Evolutionary conservation across 257 asterid genomes (phyloP).

Genomic region (Ajuga chamaepitys): DNA sequence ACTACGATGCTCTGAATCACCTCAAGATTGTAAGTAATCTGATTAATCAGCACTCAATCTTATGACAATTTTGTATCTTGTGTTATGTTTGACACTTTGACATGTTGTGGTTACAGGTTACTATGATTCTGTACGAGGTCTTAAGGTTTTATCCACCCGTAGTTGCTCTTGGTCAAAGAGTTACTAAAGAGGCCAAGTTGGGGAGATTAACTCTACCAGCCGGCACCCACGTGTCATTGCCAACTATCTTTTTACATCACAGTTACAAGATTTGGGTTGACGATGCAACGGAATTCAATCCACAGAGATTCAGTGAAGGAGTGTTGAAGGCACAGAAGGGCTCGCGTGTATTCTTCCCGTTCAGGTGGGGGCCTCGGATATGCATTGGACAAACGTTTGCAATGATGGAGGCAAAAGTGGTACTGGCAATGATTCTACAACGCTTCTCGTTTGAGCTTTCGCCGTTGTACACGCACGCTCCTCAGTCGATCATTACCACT

Average conservation of each 20-base stretch:
- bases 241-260: conserved; percentile 13
- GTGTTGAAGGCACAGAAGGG: conserved; percentile 26
- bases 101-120: no score
- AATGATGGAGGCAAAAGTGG: no score
- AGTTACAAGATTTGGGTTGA: conserved; percentile 29
- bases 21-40: conserved; percentile 41
- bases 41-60: no score
- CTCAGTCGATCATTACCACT: conserved; percentile 24
- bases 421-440: no score
- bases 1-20: conserved; percentile 26
- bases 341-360: conserved; percentile 24
- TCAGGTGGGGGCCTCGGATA: conserved; percentile 39
- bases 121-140: conserved; percentile 33
- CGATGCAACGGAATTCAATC: conserved; percentile 32
- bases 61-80: no score
- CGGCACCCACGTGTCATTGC: conserved; percentile 16
- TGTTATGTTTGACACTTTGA: no score
- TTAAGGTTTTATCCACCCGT: conserved; percentile 31
- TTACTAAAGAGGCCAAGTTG: conserved; percentile 19
- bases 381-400: conserved; percentile 35
- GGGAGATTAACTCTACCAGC: conserved; percentile 21
- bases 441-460: no score
- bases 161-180: not conserved
- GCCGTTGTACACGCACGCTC: conserved; percentile 28
- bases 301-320: conserved; percentile 31